These are phyloP conservation scores for Pythium aphanidermatum DNA, from an alignment of 352 stramenopile species.

Conservation along the genomic window DNA sequence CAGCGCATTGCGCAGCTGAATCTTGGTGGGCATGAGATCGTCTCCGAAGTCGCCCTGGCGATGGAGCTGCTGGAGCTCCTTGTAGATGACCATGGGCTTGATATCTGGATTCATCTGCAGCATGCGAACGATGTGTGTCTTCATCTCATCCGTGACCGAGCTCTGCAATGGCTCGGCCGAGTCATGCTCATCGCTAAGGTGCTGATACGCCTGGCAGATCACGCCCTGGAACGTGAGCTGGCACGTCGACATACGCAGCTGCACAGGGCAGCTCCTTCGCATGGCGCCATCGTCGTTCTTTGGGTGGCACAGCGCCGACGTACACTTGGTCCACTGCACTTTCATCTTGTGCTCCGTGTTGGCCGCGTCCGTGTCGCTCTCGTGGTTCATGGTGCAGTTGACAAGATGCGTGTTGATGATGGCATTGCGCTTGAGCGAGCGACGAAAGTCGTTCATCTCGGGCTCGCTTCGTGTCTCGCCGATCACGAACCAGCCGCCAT, in stretches of 20 bases:
- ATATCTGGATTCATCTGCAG: constrained; percentile 52
- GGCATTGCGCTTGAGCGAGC: constrained; percentile 73
- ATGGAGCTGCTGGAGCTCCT: constrained; percentile 54
- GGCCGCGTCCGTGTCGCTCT: constrained; percentile 31
- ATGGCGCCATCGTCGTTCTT: constrained; percentile 29
- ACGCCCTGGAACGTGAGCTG: constrained; percentile 69
- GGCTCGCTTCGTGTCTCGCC: constrained; percentile 62
- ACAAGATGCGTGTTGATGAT: constrained; percentile 83
- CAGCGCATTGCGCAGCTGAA: constrained; percentile 71
- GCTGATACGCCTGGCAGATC: constrained; percentile 71
- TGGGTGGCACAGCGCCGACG: constrained; percentile 70
- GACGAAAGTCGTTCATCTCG: constrained; percentile 71
- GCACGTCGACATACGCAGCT: constrained; percentile 79
- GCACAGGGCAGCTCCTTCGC: constrained; percentile 47
- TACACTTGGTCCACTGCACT: constrained; percentile 81
- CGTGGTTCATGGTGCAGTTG: constrained; percentile 80
- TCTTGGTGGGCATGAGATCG: constrained; percentile 79
- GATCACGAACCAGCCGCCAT: constrained; percentile 75
- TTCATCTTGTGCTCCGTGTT: constrained; percentile 79
- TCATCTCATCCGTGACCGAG: constrained; percentile 73
- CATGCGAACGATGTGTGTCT: constrained; percentile 62
- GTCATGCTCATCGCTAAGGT: constrained; percentile 71
- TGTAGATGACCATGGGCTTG: constrained; percentile 77
- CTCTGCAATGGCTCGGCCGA: constrained; percentile 66
- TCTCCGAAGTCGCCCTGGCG: constrained; percentile 46